These are phyloP conservation scores for Chaetothyriales sp. DNA, from an alignment of 2,329 filamentous ascomycete genomes.

Conservation along the genomic window DNA sequence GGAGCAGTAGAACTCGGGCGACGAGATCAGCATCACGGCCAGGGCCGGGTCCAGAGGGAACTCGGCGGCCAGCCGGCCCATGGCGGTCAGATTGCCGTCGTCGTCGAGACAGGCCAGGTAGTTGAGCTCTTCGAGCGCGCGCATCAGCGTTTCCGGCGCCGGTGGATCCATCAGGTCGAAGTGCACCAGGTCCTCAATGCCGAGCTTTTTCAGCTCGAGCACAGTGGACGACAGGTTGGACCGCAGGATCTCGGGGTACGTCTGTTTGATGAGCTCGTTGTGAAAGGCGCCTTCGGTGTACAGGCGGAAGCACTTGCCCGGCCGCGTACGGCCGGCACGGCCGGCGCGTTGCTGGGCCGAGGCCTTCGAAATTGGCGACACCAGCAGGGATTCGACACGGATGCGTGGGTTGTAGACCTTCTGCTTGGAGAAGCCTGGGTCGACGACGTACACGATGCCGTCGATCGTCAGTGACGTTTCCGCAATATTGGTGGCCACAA, in stretches of 20 bases:
- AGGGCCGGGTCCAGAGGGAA: conserved; percentile 89
- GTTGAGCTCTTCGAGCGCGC: conserved; percentile 91
- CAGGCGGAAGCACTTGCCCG: conserved; percentile 93
- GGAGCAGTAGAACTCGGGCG: conserved; percentile 95
- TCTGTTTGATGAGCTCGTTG: conserved; percentile 94
- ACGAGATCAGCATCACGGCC: conserved; percentile 95
- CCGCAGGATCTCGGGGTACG: conserved; percentile 86
- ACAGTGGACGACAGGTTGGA: conserved; percentile 94
- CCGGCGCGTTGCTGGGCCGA: conserved; percentile 94
- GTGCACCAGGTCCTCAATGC: conserved; percentile 87
- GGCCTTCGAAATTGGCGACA: conserved; percentile 94
- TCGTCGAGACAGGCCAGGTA: conserved; percentile 94
- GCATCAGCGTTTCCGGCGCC: conserved; percentile 95
- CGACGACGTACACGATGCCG: conserved; percentile 98
- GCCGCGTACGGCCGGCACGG: conserved; percentile 96
- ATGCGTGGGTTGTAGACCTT: conserved; percentile 98
- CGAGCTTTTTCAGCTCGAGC: conserved; percentile 91
- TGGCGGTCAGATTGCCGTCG: conserved; percentile 76
- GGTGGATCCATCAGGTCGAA: conserved; percentile 99
- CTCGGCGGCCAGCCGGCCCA: conserved; percentile 80
- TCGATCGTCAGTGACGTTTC: conserved; percentile 97
- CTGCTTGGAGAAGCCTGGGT: conserved; percentile 97
- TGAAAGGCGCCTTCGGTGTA: conserved; percentile 96
- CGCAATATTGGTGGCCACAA: conserved; percentile 93
- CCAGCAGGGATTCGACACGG: conserved; percentile 89